phyloP scores from a whole-genome alignment of 805 yeast genomes.

The Teunomyces funiuensis region DNA sequence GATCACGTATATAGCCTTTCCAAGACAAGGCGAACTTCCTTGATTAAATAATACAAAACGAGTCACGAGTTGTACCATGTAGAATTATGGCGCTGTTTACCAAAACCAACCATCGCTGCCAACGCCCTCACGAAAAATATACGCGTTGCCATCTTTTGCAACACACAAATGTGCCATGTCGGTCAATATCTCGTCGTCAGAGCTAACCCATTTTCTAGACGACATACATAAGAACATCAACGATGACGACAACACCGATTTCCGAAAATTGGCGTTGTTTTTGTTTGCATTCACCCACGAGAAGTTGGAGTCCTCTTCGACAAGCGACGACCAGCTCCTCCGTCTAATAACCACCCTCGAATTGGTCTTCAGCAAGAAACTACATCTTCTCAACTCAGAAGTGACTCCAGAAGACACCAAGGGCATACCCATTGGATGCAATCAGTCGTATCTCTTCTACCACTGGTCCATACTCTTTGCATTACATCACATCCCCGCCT shows the following conservation, averaged over 20 bases:
- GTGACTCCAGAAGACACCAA: slow-evolving; percentile 16
- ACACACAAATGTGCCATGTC: slow-evolving; percentile 1
- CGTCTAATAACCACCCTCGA: slow-evolving; percentile 31
- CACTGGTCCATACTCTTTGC: slow-evolving; percentile 33
- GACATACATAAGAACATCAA: slow-evolving; percentile 34
- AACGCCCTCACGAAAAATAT: neutral
- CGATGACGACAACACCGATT: slow-evolving; percentile 33
- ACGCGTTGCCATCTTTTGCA: slow-evolving; percentile 4
- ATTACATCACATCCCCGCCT: slow-evolving; percentile 22
- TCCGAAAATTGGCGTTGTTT: slow-evolving; percentile 33
- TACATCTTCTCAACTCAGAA: slow-evolving; percentile 23
- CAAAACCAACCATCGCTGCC: neutral
- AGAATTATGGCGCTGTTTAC: no score
- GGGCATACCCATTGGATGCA: slow-evolving; percentile 2
- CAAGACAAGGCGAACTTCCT: neutral
- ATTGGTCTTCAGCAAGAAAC: slow-evolving; percentile 32
- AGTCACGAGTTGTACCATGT: slow-evolving; percentile 2
- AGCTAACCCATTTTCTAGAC: slow-evolving; percentile 30
- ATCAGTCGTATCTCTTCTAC: slow-evolving; percentile 17
- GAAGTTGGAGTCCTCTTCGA: slow-evolving; percentile 15
- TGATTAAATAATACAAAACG: neutral
- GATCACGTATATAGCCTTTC: neutral
- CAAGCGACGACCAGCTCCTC: slow-evolving; percentile 15
- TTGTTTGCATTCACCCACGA: slow-evolving; percentile 33
- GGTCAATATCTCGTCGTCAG: slow-evolving; percentile 20